Evolutionary conservation across 1,284 basidiomycete species (phyloP).

Genomic region (Apiotrichum veenhuisii): DNA sequence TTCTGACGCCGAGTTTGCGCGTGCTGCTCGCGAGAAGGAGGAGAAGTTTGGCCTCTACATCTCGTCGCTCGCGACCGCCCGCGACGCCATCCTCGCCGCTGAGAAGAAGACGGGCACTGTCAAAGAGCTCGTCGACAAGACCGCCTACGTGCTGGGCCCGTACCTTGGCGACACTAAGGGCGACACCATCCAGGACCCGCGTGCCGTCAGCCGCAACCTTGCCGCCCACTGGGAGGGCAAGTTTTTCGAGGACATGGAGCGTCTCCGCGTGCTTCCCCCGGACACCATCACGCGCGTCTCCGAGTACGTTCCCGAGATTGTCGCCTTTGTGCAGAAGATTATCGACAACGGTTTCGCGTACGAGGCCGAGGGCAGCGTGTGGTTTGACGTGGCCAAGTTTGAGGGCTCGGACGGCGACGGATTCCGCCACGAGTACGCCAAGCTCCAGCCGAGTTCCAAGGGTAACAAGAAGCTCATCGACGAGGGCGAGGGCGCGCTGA

Average conservation of each 20-base stretch:
- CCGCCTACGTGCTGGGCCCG: constrained; percentile 69
- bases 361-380: constrained; percentile 81
- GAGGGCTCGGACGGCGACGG: constrained; percentile 59
- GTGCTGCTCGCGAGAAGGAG: constrained; percentile 66
- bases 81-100: constrained; percentile 36
- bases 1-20: constrained; percentile 58
- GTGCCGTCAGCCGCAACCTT: constrained; percentile 72
- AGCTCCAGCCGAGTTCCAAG: constrained; percentile 91
- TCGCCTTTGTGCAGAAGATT: constrained; percentile 81
- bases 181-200: constrained; percentile 75
- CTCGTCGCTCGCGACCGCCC: constrained; percentile 61
- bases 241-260: constrained; percentile 91
- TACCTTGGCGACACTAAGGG: constrained; percentile 76
- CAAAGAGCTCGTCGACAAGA: constrained; percentile 63
- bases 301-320: constrained; percentile 95
- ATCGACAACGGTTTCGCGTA: constrained; percentile 89
- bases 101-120: constrained; percentile 50
- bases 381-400: constrained; percentile 89
- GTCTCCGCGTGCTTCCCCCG: constrained; percentile 78
- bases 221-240: constrained; percentile 85
- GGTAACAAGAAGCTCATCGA: constrained; percentile 85
- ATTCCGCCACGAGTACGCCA: constrained; percentile 79
- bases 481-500: constrained; percentile 86
- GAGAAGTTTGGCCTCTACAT: constrained; percentile 91
- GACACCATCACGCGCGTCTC: constrained; percentile 92